Base-by-base conservation (phyloP, 208 protist species). In the Sergeia podlipaevii region DNA sequence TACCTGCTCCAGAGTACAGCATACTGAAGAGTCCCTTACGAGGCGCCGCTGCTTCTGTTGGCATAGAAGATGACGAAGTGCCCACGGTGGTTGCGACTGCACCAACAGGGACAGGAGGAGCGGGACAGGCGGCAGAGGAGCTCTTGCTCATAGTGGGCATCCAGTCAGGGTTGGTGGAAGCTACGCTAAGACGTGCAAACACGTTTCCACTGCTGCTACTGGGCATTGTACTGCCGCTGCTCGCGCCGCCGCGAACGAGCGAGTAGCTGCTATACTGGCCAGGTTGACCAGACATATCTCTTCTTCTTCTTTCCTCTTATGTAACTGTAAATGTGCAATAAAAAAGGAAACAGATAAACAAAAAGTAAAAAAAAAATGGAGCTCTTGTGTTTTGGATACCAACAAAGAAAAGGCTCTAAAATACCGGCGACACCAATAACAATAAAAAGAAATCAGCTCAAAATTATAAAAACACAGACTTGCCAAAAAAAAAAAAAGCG, bases 121-220 rank as follows among this genome's bases (percentile, higher is more conserved):
- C 60, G 17, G 42, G 38, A 4, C 44, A 56, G 26, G 54, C 58
- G 29, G 34, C 7, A 4, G 59, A 48, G 28, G 61, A 39, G 39
- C 23, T 62, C 18, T 34, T 60, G 15, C 64, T 65, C 39, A 86
- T 66, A 4, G 74, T 72, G 2, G 66, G 55, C 50, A 82, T 73
- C 79, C 79, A 86, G 46, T 86, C 79, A 4, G 65, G 70, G 65
- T 75, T 86, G 42, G 66, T 59, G 29, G 64, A 56, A 28, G 64
- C 56, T 27, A 77, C 68, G 43, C 77, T 79, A n/a, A 82, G 53
- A 13, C 65, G 64, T 1, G 74, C 51, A 29, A 77, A 73, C 28
- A 48, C n/a, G n/a, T n/a, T n/a, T n/a, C n/a, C n/a, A n/a, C n/a
- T 51, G 47, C 70, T 29, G 36, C 37, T 59, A 23, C 47, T 65